Evolutionary conservation across 805 yeast genomes (phyloP).

Genomic region (Saturnispora dispora): DNA sequence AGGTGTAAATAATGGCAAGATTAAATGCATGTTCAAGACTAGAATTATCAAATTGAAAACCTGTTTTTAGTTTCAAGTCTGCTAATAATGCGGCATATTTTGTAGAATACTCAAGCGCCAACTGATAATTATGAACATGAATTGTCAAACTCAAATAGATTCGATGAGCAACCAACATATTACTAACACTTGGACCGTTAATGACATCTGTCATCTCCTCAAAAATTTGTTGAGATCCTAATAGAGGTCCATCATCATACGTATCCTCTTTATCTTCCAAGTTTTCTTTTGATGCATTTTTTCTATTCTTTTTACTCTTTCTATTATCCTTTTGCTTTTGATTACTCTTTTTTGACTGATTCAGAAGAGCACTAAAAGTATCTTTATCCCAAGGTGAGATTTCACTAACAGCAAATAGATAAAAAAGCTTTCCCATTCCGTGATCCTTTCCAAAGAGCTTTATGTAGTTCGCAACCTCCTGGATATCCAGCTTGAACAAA

Average conservation of each 20-base stretch:
- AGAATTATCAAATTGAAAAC: constrained; percentile 41
- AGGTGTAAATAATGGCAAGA: constrained; percentile 70
- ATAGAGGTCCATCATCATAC: not conserved
- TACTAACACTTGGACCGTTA: constrained; percentile 14
- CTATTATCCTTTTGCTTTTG: constrained; percentile 14
- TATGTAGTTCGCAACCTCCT: constrained; percentile 42
- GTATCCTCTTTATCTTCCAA: constrained; percentile 9
- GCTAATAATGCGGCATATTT: constrained; percentile 51
- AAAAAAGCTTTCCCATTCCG: constrained; percentile 50
- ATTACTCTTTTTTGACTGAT: constrained; percentile 11
- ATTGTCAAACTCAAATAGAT: constrained; percentile 54
- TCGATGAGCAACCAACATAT: constrained; percentile 53
- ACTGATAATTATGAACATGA: constrained; percentile 51
- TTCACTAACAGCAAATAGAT: constrained; percentile 58
- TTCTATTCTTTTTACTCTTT: constrained; percentile 10
- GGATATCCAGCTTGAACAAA: constrained; percentile 40
- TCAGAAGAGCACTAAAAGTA: constrained; percentile 18
- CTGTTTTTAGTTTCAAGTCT: constrained; percentile 36
- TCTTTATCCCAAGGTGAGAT: constrained; percentile 49
- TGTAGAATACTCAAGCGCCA: constrained; percentile 51
- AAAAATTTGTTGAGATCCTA: constrained; percentile 13
- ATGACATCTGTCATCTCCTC: constrained; percentile 11
- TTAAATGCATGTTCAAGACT: constrained; percentile 52
- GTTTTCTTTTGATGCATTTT: constrained; percentile 13
- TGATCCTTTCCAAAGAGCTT: constrained; percentile 42